phyloP scores from a whole-genome alignment of 163 green algal genomes.

The Chlamydomonas reinhardtii region DNA sequence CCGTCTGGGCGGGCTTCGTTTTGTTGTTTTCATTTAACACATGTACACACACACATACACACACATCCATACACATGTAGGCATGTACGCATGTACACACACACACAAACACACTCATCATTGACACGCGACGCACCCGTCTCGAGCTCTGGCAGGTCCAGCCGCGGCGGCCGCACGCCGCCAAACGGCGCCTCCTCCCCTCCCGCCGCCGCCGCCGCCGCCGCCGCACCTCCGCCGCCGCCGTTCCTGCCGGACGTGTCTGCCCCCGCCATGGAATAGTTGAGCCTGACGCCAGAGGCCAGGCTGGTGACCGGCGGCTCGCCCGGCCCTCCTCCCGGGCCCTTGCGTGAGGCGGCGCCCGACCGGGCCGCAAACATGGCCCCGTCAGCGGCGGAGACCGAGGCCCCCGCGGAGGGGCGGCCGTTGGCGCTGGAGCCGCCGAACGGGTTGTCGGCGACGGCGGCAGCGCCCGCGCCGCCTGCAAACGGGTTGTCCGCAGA shows the following conservation, averaged over 20 bases:
- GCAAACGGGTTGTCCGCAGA: neutral
- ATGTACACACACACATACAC: no score
- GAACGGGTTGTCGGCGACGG: slow-evolving; percentile 15
- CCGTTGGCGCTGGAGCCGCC: neutral
- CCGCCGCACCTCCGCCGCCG: neutral
- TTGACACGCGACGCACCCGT: slow-evolving; percentile 51
- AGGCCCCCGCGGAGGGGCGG: neutral
- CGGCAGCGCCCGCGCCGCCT: neutral
- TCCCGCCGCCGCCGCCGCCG: neutral
- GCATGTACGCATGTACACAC: no score
- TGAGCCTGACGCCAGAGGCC: neutral
- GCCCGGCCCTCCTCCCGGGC: neutral
- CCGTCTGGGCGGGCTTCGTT: no score
- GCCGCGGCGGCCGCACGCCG: neutral
- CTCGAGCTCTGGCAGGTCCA: slow-evolving; percentile 50
- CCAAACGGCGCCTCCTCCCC: neutral
- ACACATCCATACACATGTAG: no score
- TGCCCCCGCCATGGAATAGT: neutral
- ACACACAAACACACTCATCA: no score
- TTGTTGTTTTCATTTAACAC: no score
- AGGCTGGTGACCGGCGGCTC: slow-evolving; percentile 12
- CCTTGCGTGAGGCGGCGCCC: no score
- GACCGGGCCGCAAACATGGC: slow-evolving; percentile 1
- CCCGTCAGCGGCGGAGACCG: neutral
- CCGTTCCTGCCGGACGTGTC: neutral